Base-by-base conservation (phyloP, 2,329 filamentous ascomycete species). In the Penicillium crustosum region DNA sequence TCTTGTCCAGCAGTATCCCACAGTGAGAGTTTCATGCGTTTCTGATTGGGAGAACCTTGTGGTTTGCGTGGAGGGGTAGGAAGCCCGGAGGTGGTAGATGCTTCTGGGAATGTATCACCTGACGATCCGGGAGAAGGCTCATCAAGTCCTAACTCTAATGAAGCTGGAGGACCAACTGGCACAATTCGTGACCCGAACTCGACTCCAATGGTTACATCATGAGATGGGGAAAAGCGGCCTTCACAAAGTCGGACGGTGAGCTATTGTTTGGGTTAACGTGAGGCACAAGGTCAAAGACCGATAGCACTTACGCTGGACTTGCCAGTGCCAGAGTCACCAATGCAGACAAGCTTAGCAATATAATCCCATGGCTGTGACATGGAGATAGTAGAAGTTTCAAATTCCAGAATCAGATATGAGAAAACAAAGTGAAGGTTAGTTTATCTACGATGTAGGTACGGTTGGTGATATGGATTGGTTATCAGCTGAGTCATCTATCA, bases 1-100 rank as follows among this genome's bases (percentile, higher is more conserved):
- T 97, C 93, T 75, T 97, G 93, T 27, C 93, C 93, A 17, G 93
- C 93, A 0, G 93, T 97, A 73, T 97, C 93, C 93, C 93, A 97
- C 12, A 97, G 81, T 44, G 88, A 91, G 6, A 96, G 83, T 77
- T 96, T 96, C 92, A 96, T 96, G 78, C 93, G 89, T 86, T 85
- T 85, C 66, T 86, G 83, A 43, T 66, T 64, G 39, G 73, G 71
- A 15, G 73, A 66, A 39, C 73, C 68, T 63, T 73, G 68, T 44
- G 66, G 64, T 60, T 73, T 77, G 44, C 62, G 68, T 41, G 73
- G 74, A 53, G 72, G 75, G 51, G 61, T 73, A 15, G 75, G 73
- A 31, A 75, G 67, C 12, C 72, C 71, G 23, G 68, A 65, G 17
- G 53, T 60, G 47, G 58, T 41, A 33, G 59, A 58, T 31, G 64